A percentile compares a stretch with the other conserved stretches of the same genome.
phyloP scores from a whole-genome alignment of 2,329 filamentous ascomycete species.

The Calonectria montana region DNA sequence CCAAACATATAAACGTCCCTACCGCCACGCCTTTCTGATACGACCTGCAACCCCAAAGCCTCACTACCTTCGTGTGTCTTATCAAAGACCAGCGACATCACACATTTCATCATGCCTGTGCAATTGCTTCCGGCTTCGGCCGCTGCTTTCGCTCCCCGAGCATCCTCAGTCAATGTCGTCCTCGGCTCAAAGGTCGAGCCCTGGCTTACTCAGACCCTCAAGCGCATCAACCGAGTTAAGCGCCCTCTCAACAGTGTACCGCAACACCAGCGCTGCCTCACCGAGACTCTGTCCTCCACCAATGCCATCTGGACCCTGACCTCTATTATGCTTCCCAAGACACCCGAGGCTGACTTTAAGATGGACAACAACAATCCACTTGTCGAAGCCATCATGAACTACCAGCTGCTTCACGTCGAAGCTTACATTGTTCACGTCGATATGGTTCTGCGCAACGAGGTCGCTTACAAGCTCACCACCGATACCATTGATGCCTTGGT shows the following conservation, averaged over 20 bases:
- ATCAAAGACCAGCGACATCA: slow-evolving; percentile 27
- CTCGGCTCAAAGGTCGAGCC: slow-evolving; percentile 92
- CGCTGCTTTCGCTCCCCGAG: slow-evolving; percentile 92
- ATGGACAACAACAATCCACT: slow-evolving; percentile 71
- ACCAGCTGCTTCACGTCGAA: slow-evolving; percentile 92
- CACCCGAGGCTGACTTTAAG: slow-evolving; percentile 84
- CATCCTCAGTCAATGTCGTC: slow-evolving; percentile 93
- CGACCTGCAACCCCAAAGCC: slow-evolving; percentile 6
- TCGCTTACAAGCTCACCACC: slow-evolving; percentile 95
- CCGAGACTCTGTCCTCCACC: slow-evolving; percentile 88
- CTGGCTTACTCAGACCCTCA: slow-evolving; percentile 96
- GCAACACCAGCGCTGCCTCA: slow-evolving; percentile 95
- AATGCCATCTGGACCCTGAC: slow-evolving; percentile 96
- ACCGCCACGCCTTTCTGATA: background rate
- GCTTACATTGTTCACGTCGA: slow-evolving; percentile 99
- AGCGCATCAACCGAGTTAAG: slow-evolving; percentile 97
- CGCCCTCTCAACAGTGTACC: slow-evolving; percentile 96
- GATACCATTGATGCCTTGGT: slow-evolving; percentile 94
- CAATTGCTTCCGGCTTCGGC: slow-evolving; percentile 95
- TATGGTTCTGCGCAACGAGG: slow-evolving; percentile 97
- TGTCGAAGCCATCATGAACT: slow-evolving; percentile 89
- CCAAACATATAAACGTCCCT: slow-evolving; percentile 24
- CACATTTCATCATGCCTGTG: slow-evolving; percentile 77
- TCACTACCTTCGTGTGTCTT: slow-evolving; percentile 13
- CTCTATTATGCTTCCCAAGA: slow-evolving; percentile 92